Evolutionary conservation across 2,329 filamentous ascomycete species (phyloP).

Genomic region (Diaporthe capsici): DNA sequence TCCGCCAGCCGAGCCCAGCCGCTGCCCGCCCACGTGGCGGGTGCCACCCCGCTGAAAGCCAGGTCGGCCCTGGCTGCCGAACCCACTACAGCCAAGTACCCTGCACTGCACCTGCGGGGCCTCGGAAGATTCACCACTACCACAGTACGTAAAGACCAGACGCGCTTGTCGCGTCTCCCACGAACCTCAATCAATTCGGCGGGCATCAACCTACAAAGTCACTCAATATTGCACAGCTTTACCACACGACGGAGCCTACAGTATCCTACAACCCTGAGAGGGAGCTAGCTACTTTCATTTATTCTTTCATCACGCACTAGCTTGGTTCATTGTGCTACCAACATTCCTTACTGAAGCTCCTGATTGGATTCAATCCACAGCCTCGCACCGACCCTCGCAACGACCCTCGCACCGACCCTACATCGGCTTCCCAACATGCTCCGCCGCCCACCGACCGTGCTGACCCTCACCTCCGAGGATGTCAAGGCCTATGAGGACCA

Average conservation of each 20-base stretch:
- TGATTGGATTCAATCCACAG: neutral
- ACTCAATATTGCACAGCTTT: neutral
- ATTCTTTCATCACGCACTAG: neutral
- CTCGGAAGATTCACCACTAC: neutral
- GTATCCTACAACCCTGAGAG: neutral
- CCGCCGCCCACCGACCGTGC: constrained; percentile 73
- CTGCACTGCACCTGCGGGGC: neutral
- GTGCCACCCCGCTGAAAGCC: neutral
- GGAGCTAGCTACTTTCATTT: too few species aligned
- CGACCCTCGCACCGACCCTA: neutral
- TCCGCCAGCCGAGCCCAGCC: constrained; percentile 2
- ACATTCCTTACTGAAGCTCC: neutral
- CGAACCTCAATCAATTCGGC: neutral
- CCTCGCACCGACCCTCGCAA: neutral
- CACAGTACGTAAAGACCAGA: neutral
- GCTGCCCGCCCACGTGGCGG: constrained; percentile 2
- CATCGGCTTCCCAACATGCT: constrained; percentile 48
- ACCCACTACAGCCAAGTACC: neutral
- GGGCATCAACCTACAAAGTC: neutral
- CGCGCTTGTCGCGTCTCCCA: constrained; percentile 17
- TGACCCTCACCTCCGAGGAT: constrained; percentile 78
- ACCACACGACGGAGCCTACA: neutral
- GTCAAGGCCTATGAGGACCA: constrained; percentile 79
- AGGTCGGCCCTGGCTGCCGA: neutral
- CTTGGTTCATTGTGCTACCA: neutral